Base-by-base conservation (phyloP, 2,329 filamentous ascomycete genomes). In the Drechslerella coelobrocha region DNA sequence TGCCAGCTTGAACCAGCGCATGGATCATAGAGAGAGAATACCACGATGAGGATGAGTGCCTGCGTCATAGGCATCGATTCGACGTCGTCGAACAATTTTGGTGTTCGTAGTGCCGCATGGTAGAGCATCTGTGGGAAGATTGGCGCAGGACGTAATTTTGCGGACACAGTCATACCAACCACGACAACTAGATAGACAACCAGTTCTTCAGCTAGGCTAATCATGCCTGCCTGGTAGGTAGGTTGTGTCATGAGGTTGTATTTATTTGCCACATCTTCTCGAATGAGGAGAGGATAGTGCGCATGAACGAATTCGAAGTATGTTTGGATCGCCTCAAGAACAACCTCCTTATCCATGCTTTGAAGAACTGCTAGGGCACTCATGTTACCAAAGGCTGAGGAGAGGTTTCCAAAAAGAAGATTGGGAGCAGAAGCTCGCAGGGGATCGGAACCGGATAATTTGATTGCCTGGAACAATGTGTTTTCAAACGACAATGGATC, bases 241-340 rank as follows among this genome's bases (percentile, higher is more conserved):
- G 47, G 34, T 9, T 41, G 54, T 48, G 55, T 63, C 66, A 71
- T 71, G 14, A 71, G 26, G 37, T 59, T 62, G 41, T 63, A 62
- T 19, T 71, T 71, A n/a, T 53, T 60, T 4, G 50, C 52, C 9
- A 71, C 53, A 24, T 71, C 66, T 12, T 71, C 59, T 27, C 66
- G 29, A 5, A 63, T 37, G 6, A 63, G 50, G 2, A 71, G 59
- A 0, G 66, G 66, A 23, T 71, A 71, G 26, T 71, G 66, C 8
- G 66, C 60, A 23, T 71, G 66, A 10, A 71, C 54, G 29, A 71
- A 71, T 47, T 71, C 56, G 24, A 71, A 63, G 50, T 71, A 71
- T 10, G 54, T 59, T 8, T 59, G 54, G n/a, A 71, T 34, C 1
- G 66, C 59, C 1, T 39, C 53, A 19, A 55, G 27, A 9, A 71